Percentiles rank a stretch among this genome's conserved stretches.
These are phyloP conservation scores for Pneumocystis carinii DNA, from an alignment of 1,139 yeast species.

Conservation along the genomic window DNA sequence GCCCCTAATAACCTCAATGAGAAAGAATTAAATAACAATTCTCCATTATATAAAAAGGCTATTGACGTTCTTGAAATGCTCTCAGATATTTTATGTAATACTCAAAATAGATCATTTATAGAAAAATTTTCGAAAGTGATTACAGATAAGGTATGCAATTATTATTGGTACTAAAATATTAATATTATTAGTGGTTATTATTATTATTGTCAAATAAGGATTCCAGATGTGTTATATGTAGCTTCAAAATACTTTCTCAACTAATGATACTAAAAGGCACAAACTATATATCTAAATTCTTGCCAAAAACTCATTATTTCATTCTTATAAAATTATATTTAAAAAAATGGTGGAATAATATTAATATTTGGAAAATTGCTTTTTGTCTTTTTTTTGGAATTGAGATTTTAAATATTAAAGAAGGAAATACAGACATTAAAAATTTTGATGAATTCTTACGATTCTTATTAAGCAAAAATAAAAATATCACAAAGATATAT, in stretches of 20 bases:
- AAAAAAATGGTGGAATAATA: slow-evolving; percentile 35
- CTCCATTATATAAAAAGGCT: neutral
- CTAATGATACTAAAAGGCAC: slow-evolving; percentile 36
- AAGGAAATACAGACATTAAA: neutral
- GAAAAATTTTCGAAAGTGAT: slow-evolving; percentile 41
- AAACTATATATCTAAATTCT: slow-evolving; percentile 35
- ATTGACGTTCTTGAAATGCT: slow-evolving; percentile 17
- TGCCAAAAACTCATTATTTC: slow-evolving; percentile 37
- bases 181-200: slow-evolving; percentile 34
- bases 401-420: slow-evolving; percentile 12
- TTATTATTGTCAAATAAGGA: slow-evolving; percentile 34
- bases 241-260: slow-evolving; percentile 37
- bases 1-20: neutral
- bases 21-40: neutral
- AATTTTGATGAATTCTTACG: slow-evolving; percentile 12
- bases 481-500: slow-evolving; percentile 2
- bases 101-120: slow-evolving; percentile 14
- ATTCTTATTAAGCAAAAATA: slow-evolving; percentile 5
- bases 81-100: slow-evolving; percentile 22
- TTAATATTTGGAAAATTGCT: slow-evolving; percentile 20
- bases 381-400: slow-evolving; percentile 18
- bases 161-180: neutral
- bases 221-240: slow-evolving; percentile 32
- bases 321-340: slow-evolving; percentile 36
- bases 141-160: slow-evolving; percentile 31